phyloP scores from a whole-genome alignment of 805 yeast species.

The Nakazawaea sp. region DNA sequence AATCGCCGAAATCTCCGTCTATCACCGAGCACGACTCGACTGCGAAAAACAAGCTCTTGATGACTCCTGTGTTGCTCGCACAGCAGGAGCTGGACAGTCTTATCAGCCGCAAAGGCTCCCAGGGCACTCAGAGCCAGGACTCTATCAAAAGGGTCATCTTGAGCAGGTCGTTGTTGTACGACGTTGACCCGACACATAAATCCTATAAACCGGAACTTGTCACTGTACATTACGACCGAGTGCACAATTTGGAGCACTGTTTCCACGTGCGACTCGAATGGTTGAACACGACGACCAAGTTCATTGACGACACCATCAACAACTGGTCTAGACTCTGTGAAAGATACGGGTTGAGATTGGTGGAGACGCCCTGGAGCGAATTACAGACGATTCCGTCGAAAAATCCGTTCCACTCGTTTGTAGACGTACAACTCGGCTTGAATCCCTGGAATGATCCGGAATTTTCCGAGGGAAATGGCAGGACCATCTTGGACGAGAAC shows the following conservation, averaged over 20 bases:
- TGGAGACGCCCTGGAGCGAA: conserved; percentile 91
- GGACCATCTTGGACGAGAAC: conserved; percentile 37
- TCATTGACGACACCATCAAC: conserved; percentile 71
- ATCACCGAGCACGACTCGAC: not conserved
- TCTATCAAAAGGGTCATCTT: conserved; percentile 38
- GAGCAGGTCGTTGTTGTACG: conserved; percentile 59
- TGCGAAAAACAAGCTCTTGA: conserved; percentile 1
- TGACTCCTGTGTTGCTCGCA: conserved; percentile 13
- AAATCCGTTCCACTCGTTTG: conserved; percentile 87
- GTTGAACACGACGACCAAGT: conserved; percentile 83
- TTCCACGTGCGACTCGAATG: conserved; percentile 89
- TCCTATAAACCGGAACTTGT: conserved; percentile 76
- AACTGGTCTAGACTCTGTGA: conserved; percentile 82
- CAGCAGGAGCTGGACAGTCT: conserved; percentile 9
- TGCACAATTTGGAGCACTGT: conserved; percentile 92
- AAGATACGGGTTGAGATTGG: conserved; percentile 70
- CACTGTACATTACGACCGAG: conserved; percentile 82
- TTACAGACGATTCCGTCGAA: conserved; percentile 64
- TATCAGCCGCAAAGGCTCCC: not conserved
- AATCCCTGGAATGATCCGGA: conserved; percentile 67
- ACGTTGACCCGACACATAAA: conserved; percentile 65
- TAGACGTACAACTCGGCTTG: conserved; percentile 56
- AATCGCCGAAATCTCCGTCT: no score
- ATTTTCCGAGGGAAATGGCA: conserved; percentile 28
- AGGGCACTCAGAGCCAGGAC: not conserved